Evolutionary conservation across 768 basidiomycete species (phyloP).

Genomic region (Hortiboletus campestris): DNA sequence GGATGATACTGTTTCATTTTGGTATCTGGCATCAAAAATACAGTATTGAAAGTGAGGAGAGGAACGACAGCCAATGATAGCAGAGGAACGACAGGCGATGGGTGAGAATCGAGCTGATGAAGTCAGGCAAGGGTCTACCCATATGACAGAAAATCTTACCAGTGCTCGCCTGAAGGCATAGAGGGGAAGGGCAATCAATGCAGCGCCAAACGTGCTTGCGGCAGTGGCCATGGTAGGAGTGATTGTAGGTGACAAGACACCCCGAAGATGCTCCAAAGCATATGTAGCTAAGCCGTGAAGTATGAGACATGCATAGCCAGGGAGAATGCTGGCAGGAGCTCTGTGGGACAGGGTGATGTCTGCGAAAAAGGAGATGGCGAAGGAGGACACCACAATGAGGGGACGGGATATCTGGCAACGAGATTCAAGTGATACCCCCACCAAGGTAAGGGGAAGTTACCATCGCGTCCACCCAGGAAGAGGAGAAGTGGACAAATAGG

Average conservation of each 20-base stretch:
- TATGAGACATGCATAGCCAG: conserved; percentile 65
- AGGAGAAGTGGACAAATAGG: conserved; percentile 67
- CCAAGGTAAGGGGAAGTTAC: conserved; percentile 49
- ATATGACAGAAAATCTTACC: conserved; percentile 38
- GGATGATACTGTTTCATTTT: conserved; percentile 45
- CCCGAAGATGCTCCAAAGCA: conserved; percentile 61
- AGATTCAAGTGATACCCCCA: conserved; percentile 3
- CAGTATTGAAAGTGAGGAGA: conserved; percentile 56
- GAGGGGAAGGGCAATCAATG: conserved; percentile 59
- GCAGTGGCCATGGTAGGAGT: conserved; percentile 56
- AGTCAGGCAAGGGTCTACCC: conserved; percentile 7
- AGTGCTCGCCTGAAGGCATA: conserved; percentile 59
- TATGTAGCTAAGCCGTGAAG: conserved; percentile 59
- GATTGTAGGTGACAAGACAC: conserved; percentile 55
- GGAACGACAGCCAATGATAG: conserved; percentile 58
- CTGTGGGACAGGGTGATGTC: conserved; percentile 47
- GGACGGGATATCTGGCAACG: conserved; percentile 48
- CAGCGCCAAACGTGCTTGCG: conserved; percentile 59
- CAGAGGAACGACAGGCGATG: conserved; percentile 54
- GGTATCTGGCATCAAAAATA: conserved; percentile 59
- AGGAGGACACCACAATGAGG: conserved; percentile 44
- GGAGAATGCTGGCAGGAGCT: conserved; percentile 42
- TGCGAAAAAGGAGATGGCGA: conserved; percentile 54
- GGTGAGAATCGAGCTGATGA: conserved; percentile 47
- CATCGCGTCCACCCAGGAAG: conserved; percentile 60